phyloP scores from a whole-genome alignment of 148 eudicot genomes.

The Nepenthes gracilis region DNA sequence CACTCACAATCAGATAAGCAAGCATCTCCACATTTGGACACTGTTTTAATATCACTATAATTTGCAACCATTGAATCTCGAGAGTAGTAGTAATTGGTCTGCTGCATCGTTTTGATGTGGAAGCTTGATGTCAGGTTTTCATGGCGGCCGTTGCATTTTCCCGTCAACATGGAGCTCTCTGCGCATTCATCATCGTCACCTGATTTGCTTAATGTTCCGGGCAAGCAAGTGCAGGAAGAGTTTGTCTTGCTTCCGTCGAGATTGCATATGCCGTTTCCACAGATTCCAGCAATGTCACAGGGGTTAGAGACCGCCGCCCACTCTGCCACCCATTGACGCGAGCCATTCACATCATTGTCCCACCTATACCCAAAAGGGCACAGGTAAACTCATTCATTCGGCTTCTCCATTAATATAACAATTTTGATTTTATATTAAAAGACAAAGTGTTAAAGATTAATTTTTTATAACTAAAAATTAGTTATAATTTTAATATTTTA shows the following conservation, averaged over 20 bases:
- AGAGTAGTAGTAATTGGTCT: slow-evolving; percentile 58
- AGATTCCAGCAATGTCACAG: slow-evolving; percentile 75
- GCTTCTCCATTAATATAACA: too few species aligned
- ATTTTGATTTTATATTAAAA: too few species aligned
- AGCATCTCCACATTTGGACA: slow-evolving; percentile 72
- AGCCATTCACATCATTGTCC: slow-evolving; percentile 71
- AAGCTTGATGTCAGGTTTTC: slow-evolving; percentile 36
- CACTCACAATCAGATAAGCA: slow-evolving; percentile 73
- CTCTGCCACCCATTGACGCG: slow-evolving; percentile 79
- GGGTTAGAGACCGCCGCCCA: slow-evolving; percentile 93
- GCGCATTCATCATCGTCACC: slow-evolving; percentile 28
- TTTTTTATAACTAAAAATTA: too few species aligned
- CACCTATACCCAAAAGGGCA: slow-evolving; percentile 26
- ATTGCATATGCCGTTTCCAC: slow-evolving; percentile 80
- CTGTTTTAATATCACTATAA: slow-evolving; percentile 43
- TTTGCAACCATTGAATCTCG: slow-evolving; percentile 62
- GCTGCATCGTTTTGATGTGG: slow-evolving; percentile 42
- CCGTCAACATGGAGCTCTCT: slow-evolving; percentile 43
- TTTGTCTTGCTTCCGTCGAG: slow-evolving; percentile 53
- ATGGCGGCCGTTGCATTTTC: slow-evolving; percentile 42
- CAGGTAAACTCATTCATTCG: background rate
- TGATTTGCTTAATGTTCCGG: slow-evolving; percentile 33
- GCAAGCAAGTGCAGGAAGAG: slow-evolving; percentile 62
- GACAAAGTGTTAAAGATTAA: too few species aligned
- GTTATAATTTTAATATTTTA: too few species aligned